Conservation (phyloP, 192 early-diverging fungal genomes). For the Umbelopsis isabellina region DNA sequence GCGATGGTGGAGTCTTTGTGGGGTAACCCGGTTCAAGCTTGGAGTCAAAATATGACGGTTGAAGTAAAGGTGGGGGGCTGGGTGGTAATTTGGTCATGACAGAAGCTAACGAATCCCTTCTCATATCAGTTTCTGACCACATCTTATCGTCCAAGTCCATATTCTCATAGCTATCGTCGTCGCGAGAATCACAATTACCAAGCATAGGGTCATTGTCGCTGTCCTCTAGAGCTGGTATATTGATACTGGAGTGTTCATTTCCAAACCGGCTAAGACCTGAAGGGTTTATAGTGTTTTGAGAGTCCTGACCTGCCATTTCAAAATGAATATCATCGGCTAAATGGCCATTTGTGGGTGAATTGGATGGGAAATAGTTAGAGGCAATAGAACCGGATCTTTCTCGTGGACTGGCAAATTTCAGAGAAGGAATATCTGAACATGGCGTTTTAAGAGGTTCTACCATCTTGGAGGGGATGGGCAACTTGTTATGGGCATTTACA, state of each 20-base stretch:
- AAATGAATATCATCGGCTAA: neutral
- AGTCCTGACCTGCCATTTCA: neutral
- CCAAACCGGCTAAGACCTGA: neutral
- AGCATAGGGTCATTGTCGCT: neutral
- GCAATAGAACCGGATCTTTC: conserved; percentile 1
- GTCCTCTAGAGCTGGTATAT: neutral
- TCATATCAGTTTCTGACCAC: neutral
- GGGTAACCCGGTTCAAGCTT: conserved; percentile 2
- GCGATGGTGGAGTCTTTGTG: neutral
- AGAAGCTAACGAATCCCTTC: neutral
- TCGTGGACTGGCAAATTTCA: neutral
- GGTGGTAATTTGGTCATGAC: neutral
- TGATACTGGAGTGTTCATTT: neutral
- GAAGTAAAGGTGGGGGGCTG: conserved; percentile 2
- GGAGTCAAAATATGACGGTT: neutral
- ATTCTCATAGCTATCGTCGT: neutral
- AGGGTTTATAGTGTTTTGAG: neutral
- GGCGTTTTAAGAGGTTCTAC: neutral
- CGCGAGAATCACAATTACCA: neutral
- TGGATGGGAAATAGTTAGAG: neutral
- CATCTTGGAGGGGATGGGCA: conserved; percentile 27
- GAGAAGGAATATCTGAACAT: neutral
- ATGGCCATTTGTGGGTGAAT: neutral
- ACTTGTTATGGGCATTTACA: conserved; percentile 38
- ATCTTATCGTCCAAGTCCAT: conserved; percentile 1